A percentile compares a stretch with the other conserved stretches of the same genome.
phyloP scores from a whole-genome alignment of 2,329 filamentous ascomycete genomes.

The Dactylellina leptospora region DNA sequence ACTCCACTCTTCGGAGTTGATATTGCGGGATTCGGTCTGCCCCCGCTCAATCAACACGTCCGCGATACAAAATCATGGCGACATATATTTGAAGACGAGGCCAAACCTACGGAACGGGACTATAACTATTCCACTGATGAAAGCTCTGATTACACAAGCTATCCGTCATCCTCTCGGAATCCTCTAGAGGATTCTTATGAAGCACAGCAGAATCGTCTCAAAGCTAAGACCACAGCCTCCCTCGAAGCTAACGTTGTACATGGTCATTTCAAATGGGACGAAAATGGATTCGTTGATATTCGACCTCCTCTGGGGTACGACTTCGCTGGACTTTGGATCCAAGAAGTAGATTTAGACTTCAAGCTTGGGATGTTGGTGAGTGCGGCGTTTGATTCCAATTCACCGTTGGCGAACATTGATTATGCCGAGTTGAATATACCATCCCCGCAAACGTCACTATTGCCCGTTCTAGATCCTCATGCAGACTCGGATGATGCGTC shows the following conservation, averaged over 20 bases:
- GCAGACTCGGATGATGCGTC: conserved; percentile 31
- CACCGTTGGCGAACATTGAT: conserved; percentile 23
- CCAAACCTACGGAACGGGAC: conserved; percentile 35
- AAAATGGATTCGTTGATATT: conserved; percentile 41
- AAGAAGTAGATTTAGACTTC: conserved; percentile 44
- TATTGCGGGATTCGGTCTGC: conserved; percentile 38
- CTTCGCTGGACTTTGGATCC: conserved; percentile 47
- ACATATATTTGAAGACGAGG: conserved; percentile 44
- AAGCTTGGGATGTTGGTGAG: conserved; percentile 46
- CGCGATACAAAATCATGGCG: conserved; percentile 45
- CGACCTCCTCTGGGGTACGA: conserved; percentile 37
- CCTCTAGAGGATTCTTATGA: conserved; percentile 44
- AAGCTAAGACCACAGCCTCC: conserved; percentile 23
- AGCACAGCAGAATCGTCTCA: conserved; percentile 36
- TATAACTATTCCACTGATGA: conserved; percentile 46
- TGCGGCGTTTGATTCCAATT: conserved; percentile 13
- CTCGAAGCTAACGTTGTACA: conserved; percentile 41
- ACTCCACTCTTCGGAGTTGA: conserved; percentile 48
- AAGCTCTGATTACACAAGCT: conserved; percentile 45
- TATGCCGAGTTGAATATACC: conserved; percentile 28
- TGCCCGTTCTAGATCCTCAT: conserved; percentile 34
- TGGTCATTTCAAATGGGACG: conserved; percentile 46
- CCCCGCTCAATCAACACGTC: conserved; percentile 37
- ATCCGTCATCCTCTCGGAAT: conserved; percentile 31
- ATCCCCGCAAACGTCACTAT: conserved; percentile 29